These are phyloP conservation scores for Elongisporangium undulatum DNA, from an alignment of 352 stramenopile species.

Conservation along the genomic window DNA sequence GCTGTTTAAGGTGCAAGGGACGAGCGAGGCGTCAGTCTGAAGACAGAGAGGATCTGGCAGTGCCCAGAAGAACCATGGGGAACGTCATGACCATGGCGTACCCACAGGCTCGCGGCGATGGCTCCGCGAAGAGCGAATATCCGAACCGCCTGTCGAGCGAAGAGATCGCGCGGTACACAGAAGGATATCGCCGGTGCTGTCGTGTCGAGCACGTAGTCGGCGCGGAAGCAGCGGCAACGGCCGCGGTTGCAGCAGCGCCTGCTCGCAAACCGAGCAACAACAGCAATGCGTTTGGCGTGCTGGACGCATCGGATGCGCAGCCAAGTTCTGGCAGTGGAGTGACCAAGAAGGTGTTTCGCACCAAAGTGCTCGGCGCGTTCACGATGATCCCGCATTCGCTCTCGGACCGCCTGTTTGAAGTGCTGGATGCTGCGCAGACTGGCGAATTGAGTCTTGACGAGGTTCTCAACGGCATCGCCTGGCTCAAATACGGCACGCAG, in stretches of 20 bases:
- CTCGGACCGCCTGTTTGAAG: conserved; percentile 80
- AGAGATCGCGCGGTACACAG: conserved; percentile 66
- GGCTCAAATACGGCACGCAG: conserved; percentile 68
- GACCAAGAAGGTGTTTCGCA: conserved; percentile 76
- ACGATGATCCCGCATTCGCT: conserved; percentile 77
- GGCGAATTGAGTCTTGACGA: conserved; percentile 60
- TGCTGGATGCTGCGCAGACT: conserved; percentile 68
- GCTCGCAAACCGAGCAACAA: neutral
- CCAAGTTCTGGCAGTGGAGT: conserved; percentile 15
- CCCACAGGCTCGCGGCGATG: conserved; percentile 8
- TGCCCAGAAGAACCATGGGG: conserved; percentile 29
- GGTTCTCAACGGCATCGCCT: conserved; percentile 62
- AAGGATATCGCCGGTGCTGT: conserved; percentile 71
- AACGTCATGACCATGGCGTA: conserved; percentile 66
- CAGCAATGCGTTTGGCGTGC: neutral
- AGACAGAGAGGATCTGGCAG: neutral
- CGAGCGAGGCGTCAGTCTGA: neutral
- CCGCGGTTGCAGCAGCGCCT: neutral
- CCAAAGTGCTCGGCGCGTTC: conserved; percentile 73
- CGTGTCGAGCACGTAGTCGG: conserved; percentile 25
- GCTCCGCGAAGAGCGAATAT: conserved; percentile 28
- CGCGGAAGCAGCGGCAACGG: neutral
- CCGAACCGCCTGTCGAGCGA: conserved; percentile 46
- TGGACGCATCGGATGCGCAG: conserved; percentile 2
- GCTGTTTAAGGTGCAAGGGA: neutral